Conservation (phyloP, 495 filamentous ascomycete species). For the Neurospora sublineolata region DNA sequence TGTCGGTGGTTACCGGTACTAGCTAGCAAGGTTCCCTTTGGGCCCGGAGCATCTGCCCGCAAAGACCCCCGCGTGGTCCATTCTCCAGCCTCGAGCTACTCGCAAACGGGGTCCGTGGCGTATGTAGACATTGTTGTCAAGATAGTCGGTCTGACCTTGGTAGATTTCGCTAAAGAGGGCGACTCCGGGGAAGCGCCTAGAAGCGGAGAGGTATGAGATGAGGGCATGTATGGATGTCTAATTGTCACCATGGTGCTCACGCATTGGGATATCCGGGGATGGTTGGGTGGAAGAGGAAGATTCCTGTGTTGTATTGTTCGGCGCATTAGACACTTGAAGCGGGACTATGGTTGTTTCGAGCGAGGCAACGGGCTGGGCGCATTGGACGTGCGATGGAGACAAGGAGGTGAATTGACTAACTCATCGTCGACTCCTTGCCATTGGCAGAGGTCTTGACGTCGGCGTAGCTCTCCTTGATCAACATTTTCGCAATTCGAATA, state of each 20-base stretch:
- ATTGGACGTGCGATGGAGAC: not conserved
- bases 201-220: constrained; percentile 12
- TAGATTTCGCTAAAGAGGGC: constrained; percentile 93
- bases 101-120: not conserved
- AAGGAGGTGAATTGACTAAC: constrained; percentile 14
- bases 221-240: not conserved
- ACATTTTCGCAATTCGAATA: constrained; percentile 24
- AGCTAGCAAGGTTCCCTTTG: not conserved
- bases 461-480: constrained; percentile 34
- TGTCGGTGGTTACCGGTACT: not conserved
- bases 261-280: constrained; percentile 79
- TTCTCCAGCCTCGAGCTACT: not conserved
- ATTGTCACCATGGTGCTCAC: constrained; percentile 19
- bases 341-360: not conserved
- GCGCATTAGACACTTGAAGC: not conserved
- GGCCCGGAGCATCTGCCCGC: not conserved
- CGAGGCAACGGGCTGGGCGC: not conserved
- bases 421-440: constrained; percentile 38
- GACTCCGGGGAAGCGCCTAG: constrained; percentile 72
- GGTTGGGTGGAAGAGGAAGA: constrained; percentile 80
- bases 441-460: constrained; percentile 32
- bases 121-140: not conserved
- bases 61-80: not conserved
- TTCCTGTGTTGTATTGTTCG: constrained; percentile 38
- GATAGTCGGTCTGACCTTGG: constrained; percentile 61